Percentiles rank a stretch among this genome's conserved stretches.
Evolutionary conservation across 371 early-diverging fungal genomes (phyloP).

Genomic region (Globomyces sp.): DNA sequence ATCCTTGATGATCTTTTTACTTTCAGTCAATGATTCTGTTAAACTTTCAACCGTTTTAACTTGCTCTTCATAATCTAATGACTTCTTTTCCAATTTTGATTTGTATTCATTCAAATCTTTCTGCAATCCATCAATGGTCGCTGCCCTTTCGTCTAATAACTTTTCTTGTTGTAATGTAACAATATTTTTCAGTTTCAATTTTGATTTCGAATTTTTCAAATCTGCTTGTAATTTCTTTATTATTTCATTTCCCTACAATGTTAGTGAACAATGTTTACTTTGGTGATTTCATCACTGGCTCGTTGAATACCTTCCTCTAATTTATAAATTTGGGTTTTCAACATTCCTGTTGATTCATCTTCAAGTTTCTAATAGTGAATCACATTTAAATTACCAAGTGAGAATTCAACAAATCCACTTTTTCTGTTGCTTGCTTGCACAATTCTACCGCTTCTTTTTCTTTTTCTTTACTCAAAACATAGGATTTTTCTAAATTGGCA

Average conservation of each 20-base stretch:
- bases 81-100: slow-evolving; percentile 22
- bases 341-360: slow-evolving; percentile 35
- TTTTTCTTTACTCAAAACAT: slow-evolving; percentile 20
- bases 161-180: slow-evolving; percentile 53
- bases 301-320: slow-evolving; percentile 35
- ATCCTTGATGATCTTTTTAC: slow-evolving; percentile 45
- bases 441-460: slow-evolving; percentile 19
- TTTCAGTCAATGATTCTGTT: slow-evolving; percentile 33
- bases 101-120: slow-evolving; percentile 36
- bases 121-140: slow-evolving; percentile 33
- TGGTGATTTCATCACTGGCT: slow-evolving; percentile 49
- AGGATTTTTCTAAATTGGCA: slow-evolving; percentile 1
- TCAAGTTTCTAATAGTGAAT: not conserved
- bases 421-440: slow-evolving; percentile 19
- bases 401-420: slow-evolving; percentile 19
- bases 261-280: slow-evolving; percentile 24
- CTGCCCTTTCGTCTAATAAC: slow-evolving; percentile 43
- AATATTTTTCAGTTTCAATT: slow-evolving; percentile 52
- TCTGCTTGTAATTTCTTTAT: slow-evolving; percentile 50
- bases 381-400: slow-evolving; percentile 22
- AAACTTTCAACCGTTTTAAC: slow-evolving; percentile 31
- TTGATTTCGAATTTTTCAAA: slow-evolving; percentile 40
- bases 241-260: slow-evolving; percentile 48
- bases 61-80: slow-evolving; percentile 17
- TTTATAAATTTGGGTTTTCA: slow-evolving; percentile 23